Evolutionary conservation across 2,329 filamentous ascomycete species (phyloP).

Genomic region (Sclerotiophoma versabilis): DNA sequence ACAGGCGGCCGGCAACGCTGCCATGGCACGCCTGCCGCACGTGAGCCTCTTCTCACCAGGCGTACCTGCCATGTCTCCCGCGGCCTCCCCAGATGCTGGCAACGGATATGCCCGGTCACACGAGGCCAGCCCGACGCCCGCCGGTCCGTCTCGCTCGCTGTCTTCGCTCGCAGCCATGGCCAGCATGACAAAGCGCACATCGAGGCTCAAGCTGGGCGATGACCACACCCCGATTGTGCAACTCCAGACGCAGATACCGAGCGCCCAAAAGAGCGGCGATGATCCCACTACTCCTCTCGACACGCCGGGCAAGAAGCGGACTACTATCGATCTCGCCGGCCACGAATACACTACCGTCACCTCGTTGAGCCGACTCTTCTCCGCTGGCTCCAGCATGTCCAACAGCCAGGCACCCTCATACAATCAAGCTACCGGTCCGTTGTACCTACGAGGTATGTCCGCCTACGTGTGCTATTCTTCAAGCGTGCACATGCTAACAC

Average conservation of each 20-base stretch:
- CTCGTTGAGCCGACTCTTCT: conserved; percentile 55
- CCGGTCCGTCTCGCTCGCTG: conserved; percentile 39
- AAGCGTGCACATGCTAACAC: conserved; percentile 21
- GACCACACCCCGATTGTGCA: conserved; percentile 39
- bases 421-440: conserved; percentile 45
- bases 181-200: conserved; percentile 40
- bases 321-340: conserved; percentile 36
- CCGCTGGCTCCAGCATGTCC: conserved; percentile 48
- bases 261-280: conserved; percentile 58
- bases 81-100: conserved; percentile 11
- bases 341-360: conserved; percentile 52
- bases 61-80: conserved; percentile 12
- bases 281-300: conserved; percentile 54
- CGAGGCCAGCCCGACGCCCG: conserved; percentile 10
- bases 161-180: conserved; percentile 20
- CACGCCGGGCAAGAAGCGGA: conserved; percentile 31
- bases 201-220: conserved; percentile 38
- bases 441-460: conserved; percentile 43
- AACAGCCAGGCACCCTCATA: conserved; percentile 54
- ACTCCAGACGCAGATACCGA: conserved; percentile 47
- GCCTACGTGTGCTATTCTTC: not conserved
- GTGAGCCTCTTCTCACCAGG: conserved; percentile 18
- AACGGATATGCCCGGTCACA: conserved; percentile 12
- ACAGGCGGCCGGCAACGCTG: conserved; percentile 19
- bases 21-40: conserved; percentile 7